phyloP scores from a whole-genome alignment of 2,329 filamentous ascomycete species.

The Ascocoryne sarcoides region DNA sequence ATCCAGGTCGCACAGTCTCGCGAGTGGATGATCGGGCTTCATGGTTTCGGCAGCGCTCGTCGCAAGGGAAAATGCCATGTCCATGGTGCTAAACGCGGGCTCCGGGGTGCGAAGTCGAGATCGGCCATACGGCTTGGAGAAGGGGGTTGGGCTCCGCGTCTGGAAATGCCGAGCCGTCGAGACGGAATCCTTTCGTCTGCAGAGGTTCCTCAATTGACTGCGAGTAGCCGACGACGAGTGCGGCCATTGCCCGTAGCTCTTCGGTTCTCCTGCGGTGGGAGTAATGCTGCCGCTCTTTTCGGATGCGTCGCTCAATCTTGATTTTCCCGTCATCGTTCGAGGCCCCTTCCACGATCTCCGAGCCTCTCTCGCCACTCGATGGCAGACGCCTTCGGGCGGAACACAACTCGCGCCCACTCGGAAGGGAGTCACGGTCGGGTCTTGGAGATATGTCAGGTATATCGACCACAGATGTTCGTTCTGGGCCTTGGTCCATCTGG shows the following conservation, averaged over 20 bases:
- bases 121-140: slow-evolving; percentile 34
- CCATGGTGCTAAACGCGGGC: slow-evolving; percentile 47
- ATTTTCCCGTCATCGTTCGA: too few relatives aligned
- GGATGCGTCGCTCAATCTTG: too few relatives aligned
- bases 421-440: slow-evolving; percentile 59
- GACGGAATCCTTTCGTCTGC: slow-evolving; percentile 44
- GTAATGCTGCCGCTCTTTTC: slow-evolving; percentile 46
- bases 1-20: slow-evolving; percentile 40
- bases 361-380: slow-evolving; percentile 56
- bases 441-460: slow-evolving; percentile 55
- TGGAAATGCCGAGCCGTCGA: slow-evolving; percentile 37
- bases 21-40: slow-evolving; percentile 53
- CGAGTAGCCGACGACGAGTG: slow-evolving; percentile 56
- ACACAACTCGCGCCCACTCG: slow-evolving; percentile 54
- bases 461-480: slow-evolving; percentile 57
- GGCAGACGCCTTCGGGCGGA: slow-evolving; percentile 55
- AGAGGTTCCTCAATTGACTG: slow-evolving; percentile 53
- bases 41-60: slow-evolving; percentile 57
- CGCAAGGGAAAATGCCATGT: slow-evolving; percentile 54
- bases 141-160: slow-evolving; percentile 47
- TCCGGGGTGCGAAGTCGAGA: slow-evolving; percentile 38
- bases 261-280: slow-evolving; percentile 39
- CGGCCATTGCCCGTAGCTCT: slow-evolving; percentile 51
- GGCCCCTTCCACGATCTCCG: slow-evolving; percentile 59
- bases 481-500: slow-evolving; percentile 57